These are phyloP conservation scores for Zygoascus biomembranicola DNA, from an alignment of 805 yeast species.

Conservation along the genomic window DNA sequence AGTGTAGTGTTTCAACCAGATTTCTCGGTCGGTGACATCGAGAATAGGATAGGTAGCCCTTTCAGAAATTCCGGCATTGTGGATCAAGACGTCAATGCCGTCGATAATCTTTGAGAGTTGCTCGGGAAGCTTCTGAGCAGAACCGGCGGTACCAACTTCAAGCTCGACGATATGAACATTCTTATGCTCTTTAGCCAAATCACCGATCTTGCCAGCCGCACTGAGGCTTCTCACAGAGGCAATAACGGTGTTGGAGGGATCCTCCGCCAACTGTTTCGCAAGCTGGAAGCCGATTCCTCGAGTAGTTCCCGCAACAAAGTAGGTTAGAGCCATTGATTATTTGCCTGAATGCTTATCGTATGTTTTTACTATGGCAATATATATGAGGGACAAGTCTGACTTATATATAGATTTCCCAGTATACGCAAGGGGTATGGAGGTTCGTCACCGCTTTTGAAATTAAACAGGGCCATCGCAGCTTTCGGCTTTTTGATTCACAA, in stretches of 20 bases:
- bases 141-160: slow-evolving; percentile 17
- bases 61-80: slow-evolving; percentile 24
- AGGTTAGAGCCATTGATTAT: slow-evolving; percentile 4
- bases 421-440: too few relatives aligned
- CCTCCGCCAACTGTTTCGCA: slow-evolving; percentile 22
- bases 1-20: slow-evolving; percentile 13
- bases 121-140: slow-evolving; percentile 14
- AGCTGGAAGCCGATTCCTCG: slow-evolving; percentile 32
- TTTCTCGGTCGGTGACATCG: not conserved
- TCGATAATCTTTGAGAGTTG: slow-evolving; percentile 12
- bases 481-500: too few relatives aligned
- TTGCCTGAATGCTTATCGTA: too few relatives aligned
- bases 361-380: too few relatives aligned
- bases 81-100: slow-evolving; percentile 23
- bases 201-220: slow-evolving; percentile 9
- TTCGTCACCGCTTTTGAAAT: too few relatives aligned
- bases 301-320: slow-evolving; percentile 29
- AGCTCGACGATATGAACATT: slow-evolving; percentile 23
- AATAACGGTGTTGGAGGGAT: slow-evolving; percentile 17
- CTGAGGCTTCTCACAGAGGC: slow-evolving; percentile 17
- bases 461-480: too few relatives aligned
- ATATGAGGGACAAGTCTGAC: too few relatives aligned
- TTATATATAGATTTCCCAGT: too few relatives aligned
- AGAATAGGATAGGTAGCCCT: not conserved
- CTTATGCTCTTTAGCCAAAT: slow-evolving; percentile 5